A percentile compares a stretch with the other conserved stretches of the same genome.
Conservation (phyloP, 176 grass and related monocot genomes). For the Chrysopogon serrulatus region DNA sequence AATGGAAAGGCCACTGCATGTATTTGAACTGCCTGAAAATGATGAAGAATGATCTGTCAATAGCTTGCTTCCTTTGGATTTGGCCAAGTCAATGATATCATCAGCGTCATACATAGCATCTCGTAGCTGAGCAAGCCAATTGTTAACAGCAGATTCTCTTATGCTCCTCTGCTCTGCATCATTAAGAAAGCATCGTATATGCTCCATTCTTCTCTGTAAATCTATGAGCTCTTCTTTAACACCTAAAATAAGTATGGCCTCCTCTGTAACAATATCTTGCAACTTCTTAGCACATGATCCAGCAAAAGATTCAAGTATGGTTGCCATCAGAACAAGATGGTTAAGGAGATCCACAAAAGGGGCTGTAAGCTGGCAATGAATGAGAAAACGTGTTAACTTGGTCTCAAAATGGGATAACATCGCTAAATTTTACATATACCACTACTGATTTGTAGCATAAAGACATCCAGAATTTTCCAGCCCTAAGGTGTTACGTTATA, state of each 20-base stretch:
- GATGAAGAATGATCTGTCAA: not conserved
- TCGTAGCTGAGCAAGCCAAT: slow-evolving; percentile 29
- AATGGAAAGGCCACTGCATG: not conserved
- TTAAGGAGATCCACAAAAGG: not conserved
- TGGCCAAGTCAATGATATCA: slow-evolving; percentile 31
- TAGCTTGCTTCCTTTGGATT: slow-evolving; percentile 2
- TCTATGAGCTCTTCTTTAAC: slow-evolving; percentile 25
- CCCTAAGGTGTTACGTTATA: too few species aligned
- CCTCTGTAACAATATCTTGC: not conserved
- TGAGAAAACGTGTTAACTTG: not conserved
- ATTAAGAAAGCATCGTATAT: slow-evolving; percentile 6
- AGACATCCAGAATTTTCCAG: too few species aligned
- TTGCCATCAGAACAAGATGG: slow-evolving; percentile 3
- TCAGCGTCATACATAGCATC: slow-evolving; percentile 49
- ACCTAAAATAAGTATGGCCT: slow-evolving; percentile 14
- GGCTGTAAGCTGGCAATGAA: not conserved
- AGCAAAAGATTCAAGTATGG: slow-evolving; percentile 15
- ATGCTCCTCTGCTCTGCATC: slow-evolving; percentile 13
- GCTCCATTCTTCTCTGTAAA: not conserved
- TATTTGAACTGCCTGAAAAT: not conserved
- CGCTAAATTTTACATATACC: too few species aligned
- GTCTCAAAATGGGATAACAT: not conserved
- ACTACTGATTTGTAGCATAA: too few species aligned
- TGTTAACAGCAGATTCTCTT: not conserved
- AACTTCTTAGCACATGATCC: not conserved